Evolutionary conservation across 169 alveolate species (phyloP).

Genomic region (Eimeria zaria): DNA sequence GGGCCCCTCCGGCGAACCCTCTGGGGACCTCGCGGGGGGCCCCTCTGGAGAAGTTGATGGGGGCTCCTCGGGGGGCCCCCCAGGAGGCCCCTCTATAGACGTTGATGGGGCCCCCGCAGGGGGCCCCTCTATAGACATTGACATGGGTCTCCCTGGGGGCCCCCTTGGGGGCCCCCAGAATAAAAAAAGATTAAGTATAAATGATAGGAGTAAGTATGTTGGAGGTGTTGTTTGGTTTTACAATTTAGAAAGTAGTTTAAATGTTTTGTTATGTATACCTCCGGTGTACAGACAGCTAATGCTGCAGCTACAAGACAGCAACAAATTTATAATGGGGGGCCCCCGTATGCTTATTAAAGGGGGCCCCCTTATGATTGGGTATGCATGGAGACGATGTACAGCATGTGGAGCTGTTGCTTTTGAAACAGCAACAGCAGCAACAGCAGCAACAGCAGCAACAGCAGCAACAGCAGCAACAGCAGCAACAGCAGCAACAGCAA

Average conservation of each 20-base stretch:
- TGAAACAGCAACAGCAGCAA: conserved; percentile 40
- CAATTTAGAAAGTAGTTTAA: not conserved
- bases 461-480: not conserved
- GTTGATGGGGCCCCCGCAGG: too few relatives aligned
- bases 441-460: conserved; percentile 21
- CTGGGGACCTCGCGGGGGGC: not conserved
- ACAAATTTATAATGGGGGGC: not conserved
- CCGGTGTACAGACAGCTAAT: not conserved
- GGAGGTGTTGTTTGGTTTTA: conserved; percentile 10
- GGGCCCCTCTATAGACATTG: too few relatives aligned
- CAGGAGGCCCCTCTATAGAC: too few relatives aligned
- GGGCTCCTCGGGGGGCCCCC: not conserved
- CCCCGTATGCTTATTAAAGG: conserved; percentile 14
- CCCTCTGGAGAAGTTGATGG: too few relatives aligned
- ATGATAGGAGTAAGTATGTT: too few relatives aligned
- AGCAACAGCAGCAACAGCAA: conserved; percentile 6
- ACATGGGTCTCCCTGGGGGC: conserved; percentile 1
- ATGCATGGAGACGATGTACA: conserved; percentile 2
- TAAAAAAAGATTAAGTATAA: too few relatives aligned
- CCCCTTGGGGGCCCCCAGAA: not conserved
- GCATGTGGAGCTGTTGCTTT: conserved; percentile 13
- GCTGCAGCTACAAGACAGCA: not conserved
- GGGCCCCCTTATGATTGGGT: conserved; percentile 21
- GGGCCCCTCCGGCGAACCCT: not conserved
- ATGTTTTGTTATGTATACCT: not conserved